Percentiles rank a stretch among this genome's conserved stretches.
phyloP scores from a whole-genome alignment of 495 filamentous ascomycete genomes.

The Hypoxylon crocopeplum region DNA sequence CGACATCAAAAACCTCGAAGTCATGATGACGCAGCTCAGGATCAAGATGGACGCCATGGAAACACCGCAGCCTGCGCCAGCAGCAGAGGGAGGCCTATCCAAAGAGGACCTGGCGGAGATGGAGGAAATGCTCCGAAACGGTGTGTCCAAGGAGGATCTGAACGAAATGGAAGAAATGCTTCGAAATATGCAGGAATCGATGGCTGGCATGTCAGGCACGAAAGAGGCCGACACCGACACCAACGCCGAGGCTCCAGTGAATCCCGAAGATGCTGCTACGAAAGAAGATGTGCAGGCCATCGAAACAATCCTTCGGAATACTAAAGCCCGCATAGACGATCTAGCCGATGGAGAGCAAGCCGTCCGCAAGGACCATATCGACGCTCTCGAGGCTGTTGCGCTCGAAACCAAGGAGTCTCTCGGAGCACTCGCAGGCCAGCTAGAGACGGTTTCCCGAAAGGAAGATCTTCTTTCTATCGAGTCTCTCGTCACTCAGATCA shows the following conservation, averaged over 20 bases:
- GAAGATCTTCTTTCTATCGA: constrained; percentile 80
- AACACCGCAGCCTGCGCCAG: constrained; percentile 54
- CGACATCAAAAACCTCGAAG: constrained; percentile 83
- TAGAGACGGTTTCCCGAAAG: constrained; percentile 72
- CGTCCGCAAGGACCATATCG: constrained; percentile 78
- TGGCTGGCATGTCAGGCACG: constrained; percentile 37
- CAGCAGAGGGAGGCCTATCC: constrained; percentile 42
- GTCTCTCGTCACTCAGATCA: constrained; percentile 75
- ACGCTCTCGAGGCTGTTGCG: constrained; percentile 72
- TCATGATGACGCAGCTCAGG: constrained; percentile 79
- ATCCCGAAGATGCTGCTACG: constrained; percentile 51
- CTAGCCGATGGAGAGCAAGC: constrained; percentile 67
- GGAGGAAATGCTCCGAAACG: constrained; percentile 48
- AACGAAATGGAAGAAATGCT: constrained; percentile 59
- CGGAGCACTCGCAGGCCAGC: constrained; percentile 59
- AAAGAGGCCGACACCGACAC: constrained; percentile 23
- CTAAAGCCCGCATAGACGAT: constrained; percentile 82
- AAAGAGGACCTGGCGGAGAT: constrained; percentile 52
- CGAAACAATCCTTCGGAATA: constrained; percentile 83
- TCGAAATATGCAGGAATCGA: constrained; percentile 46
- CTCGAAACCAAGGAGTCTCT: constrained; percentile 75
- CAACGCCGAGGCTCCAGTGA: constrained; percentile 38
- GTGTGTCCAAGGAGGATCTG: constrained; percentile 65
- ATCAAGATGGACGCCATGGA: constrained; percentile 85
- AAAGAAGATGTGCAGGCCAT: constrained; percentile 87